phyloP scores from a whole-genome alignment of 345 rosid genomes.

The Brassica carinata region DNA sequence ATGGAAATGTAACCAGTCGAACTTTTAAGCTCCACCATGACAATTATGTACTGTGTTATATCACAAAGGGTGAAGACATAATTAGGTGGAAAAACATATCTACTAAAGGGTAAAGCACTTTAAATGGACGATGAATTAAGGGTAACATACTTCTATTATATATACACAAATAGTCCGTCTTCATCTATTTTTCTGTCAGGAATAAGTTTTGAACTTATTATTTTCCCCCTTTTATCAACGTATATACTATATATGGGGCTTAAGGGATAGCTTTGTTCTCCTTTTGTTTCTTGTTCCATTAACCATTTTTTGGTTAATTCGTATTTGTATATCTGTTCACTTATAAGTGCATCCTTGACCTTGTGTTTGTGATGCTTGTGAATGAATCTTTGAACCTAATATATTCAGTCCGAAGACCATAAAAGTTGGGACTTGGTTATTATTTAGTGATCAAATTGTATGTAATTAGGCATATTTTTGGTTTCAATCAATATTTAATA shows the following conservation, averaged over 20 bases:
- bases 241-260: not conserved
- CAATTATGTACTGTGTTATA: not conserved
- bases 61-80: not conserved
- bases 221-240: not conserved
- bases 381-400: not conserved
- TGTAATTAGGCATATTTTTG: not conserved
- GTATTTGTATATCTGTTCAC: not conserved
- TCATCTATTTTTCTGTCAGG: not conserved
- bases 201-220: not conserved
- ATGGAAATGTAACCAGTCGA: not conserved
- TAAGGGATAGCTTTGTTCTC: not conserved
- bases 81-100: not conserved
- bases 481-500: not conserved
- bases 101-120: slow-evolving; percentile 4
- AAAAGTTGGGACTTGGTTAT: not conserved
- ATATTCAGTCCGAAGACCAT: not conserved
- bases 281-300: not conserved
- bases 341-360: not conserved
- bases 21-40: not conserved
- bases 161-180: not conserved
- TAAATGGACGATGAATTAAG: slow-evolving; percentile 11
- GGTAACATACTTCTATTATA: not conserved
- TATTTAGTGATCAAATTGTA: not conserved
- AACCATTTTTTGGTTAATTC: not conserved
- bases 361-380: not conserved